Evolutionary conservation across 306 rosid genomes (phyloP), one percentile per base, ranked within the genome.

Genomic region (Acacia acuminata): DNA sequence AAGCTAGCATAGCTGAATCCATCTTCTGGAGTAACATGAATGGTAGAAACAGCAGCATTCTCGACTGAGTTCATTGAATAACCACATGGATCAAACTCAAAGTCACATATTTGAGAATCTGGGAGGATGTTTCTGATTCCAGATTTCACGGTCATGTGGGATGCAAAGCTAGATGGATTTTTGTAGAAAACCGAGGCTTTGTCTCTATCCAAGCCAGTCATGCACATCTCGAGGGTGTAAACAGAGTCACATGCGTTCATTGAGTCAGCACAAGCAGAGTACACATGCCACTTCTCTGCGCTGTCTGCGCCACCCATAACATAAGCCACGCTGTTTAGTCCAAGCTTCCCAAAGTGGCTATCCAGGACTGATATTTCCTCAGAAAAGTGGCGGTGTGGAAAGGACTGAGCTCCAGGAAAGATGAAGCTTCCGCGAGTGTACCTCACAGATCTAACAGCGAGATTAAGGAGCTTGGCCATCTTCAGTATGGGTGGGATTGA

Each of bases 1-100:
- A 91, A 91, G 79, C 95, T 91, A 1, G 95, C 93, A 82, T 89
- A 91, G 24, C 94, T 89, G 64, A 91, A 91, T 34, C 94, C 94
- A 64, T 91, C 86, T 79, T 87, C 90, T 0, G 90, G 90, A 7
- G 90, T 87, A 30, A 91, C 79, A 66, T 91, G 94, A 77, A 91
- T 91, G 72, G 94, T 91, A 9, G 94, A 91, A 58, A 91, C 87
- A 14, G 93, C 94, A 68, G 77, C 71, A 14, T 89, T 91, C 81
- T 91, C 90, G 20, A 91, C 85, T 34, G 93, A 87, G 22, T 91
- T 91, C 94, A 91, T 89, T 1, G 94, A 91, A 75, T 89, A 91
- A 55, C 94, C 94, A 67, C 94, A 91, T 0, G 95, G 93, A 6
- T 91, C 95, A 78, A 91, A 91, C 16, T 88, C 92, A 1, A 91